Percentiles rank a stretch among this genome's conserved stretches.
phyloP scores from a whole-genome alignment of 176 grass and related monocot species.

The Bonia amplexicaulis region DNA sequence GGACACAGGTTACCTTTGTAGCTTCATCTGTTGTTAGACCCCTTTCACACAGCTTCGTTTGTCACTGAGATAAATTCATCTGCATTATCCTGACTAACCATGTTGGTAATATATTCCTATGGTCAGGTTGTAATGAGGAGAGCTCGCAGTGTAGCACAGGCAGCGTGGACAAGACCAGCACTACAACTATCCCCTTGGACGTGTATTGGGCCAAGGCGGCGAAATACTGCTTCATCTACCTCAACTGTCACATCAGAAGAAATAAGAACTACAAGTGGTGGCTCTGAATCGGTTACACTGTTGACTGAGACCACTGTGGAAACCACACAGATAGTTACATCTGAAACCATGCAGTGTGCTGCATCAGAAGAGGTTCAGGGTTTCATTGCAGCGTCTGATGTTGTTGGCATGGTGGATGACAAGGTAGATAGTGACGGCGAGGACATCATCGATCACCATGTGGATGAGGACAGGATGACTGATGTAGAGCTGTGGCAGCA shows the following conservation, averaged over 20 bases:
- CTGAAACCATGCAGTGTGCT: constrained; percentile 44
- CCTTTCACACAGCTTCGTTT: constrained; percentile 2
- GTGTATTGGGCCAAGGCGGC: constrained; percentile 75
- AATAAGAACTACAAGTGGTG: constrained; percentile 18
- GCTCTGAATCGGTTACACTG: constrained; percentile 36
- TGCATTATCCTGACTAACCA: neutral
- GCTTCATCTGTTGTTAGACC: neutral
- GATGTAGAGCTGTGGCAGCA: constrained; percentile 91
- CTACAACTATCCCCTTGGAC: constrained; percentile 87
- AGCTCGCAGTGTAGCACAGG: constrained; percentile 76
- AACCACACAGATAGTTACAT: constrained; percentile 44
- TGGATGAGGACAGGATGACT: constrained; percentile 48
- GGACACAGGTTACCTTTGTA: constrained; percentile 66
- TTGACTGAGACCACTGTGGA: constrained; percentile 40
- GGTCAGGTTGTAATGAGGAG: constrained; percentile 85
- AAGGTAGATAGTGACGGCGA: constrained; percentile 39
- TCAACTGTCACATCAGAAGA: constrained; percentile 42
- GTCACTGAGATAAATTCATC: neutral
- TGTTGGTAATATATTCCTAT: constrained; percentile 19
- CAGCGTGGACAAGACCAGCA: constrained; percentile 70
- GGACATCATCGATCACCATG: constrained; percentile 33
- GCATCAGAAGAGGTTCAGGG: constrained; percentile 40
- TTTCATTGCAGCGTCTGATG: constrained; percentile 30
- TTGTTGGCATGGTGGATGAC: constrained; percentile 45
- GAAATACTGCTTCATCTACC: constrained; percentile 54